These are phyloP conservation scores for Auricularia sp. DNA, from an alignment of 768 basidiomycete species.

Conservation along the genomic window DNA sequence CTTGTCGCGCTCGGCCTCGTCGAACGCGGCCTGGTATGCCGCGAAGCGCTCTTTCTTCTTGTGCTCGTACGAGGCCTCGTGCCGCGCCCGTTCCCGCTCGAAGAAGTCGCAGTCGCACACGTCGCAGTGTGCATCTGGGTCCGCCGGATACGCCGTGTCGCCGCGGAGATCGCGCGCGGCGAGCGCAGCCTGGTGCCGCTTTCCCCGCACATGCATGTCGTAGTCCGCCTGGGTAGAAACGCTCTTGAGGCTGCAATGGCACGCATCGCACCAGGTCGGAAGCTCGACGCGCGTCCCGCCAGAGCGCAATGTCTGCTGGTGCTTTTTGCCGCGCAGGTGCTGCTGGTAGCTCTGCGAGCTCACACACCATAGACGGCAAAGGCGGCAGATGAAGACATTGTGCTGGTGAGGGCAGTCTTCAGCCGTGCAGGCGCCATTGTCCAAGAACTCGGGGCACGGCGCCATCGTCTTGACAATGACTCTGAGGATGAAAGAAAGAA, in stretches of 20 bases:
- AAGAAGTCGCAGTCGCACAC: conserved; percentile 1
- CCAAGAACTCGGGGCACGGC: conserved; percentile 1
- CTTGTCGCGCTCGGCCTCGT: conserved; percentile 46
- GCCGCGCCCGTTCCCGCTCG: not conserved
- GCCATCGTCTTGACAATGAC: not conserved
- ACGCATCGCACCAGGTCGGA: not conserved
- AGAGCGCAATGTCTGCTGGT: not conserved
- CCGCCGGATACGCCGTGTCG: not conserved
- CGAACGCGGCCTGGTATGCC: conserved; percentile 31
- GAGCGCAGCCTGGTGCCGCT: too few species aligned
- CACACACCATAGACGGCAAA: not conserved
- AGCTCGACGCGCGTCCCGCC: not conserved
- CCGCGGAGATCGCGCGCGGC: not conserved
- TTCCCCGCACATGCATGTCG: too few species aligned
- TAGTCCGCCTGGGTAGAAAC: not conserved
- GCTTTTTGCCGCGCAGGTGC: not conserved
- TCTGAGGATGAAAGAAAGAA: too few species aligned
- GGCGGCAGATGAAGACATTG: not conserved
- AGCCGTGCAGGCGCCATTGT: not conserved
- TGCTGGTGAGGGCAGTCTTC: not conserved
- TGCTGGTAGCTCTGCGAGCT: not conserved
- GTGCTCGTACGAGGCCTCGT: conserved; percentile 20
- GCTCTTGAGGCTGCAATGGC: not conserved
- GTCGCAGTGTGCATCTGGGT: not conserved
- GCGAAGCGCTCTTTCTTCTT: conserved; percentile 27